Evolutionary conservation across 176 grass and related monocot genomes (phyloP).

Genomic region (Paspalum vaginatum): DNA sequence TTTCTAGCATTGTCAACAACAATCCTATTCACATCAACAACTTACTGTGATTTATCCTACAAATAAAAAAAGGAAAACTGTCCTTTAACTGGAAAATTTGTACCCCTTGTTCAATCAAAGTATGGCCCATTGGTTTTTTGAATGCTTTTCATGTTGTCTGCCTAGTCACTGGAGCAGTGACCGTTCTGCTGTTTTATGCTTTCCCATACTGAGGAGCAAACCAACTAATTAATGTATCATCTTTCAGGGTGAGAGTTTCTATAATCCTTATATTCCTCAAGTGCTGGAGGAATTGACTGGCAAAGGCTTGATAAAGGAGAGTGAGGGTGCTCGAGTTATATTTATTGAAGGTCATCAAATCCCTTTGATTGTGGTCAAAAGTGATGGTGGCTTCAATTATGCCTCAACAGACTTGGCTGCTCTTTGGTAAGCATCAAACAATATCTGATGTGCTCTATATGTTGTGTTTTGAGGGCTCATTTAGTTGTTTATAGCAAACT

Average conservation of each 20-base stretch:
- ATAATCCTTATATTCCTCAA: slow-evolving; percentile 88
- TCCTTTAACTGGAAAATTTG: not conserved
- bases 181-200: slow-evolving; percentile 22
- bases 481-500: slow-evolving; percentile 4
- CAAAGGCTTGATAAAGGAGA: slow-evolving; percentile 80
- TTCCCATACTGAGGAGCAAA: slow-evolving; percentile 4
- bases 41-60: not conserved
- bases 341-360: slow-evolving; percentile 77
- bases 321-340: slow-evolving; percentile 76
- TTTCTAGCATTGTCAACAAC: slow-evolving; percentile 5
- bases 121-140: not conserved
- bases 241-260: slow-evolving; percentile 94
- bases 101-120: not conserved
- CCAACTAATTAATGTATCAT: not conserved
- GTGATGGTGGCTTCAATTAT: slow-evolving; percentile 93
- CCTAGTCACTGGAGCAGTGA: slow-evolving; percentile 1
- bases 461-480: slow-evolving; percentile 5
- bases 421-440: slow-evolving; percentile 53
- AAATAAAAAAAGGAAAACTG: not conserved
- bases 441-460: not conserved
- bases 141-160: slow-evolving; percentile 23
- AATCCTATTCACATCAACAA: slow-evolving; percentile 1
- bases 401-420: slow-evolving; percentile 87
- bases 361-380: slow-evolving; percentile 95
- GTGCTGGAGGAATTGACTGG: slow-evolving; percentile 64